phyloP scores from a whole-genome alignment of 2,329 filamentous ascomycete genomes.

The Talaromyces sp. region DNA sequence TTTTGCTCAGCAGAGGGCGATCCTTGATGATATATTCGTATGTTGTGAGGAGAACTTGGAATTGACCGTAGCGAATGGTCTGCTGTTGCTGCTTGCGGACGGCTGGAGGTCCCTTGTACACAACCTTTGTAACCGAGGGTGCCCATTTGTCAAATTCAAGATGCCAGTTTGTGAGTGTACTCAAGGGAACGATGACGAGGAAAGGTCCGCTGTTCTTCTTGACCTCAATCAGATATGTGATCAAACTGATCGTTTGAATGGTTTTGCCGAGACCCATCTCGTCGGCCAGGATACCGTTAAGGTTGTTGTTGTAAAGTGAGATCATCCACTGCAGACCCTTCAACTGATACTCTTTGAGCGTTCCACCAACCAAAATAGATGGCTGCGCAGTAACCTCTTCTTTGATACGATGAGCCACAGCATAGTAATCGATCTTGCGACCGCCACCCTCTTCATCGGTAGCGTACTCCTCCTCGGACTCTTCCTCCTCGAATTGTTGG shows the following conservation, averaged over 20 bases:
- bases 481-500: conserved; percentile 55
- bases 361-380: conserved; percentile 82
- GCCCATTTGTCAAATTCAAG: conserved; percentile 99
- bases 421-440: conserved; percentile 96
- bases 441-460: conserved; percentile 55
- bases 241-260: conserved; percentile 96
- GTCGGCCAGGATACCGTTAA: conserved; percentile 96
- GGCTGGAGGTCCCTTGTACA: conserved; percentile 94
- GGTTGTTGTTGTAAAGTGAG: conserved; percentile 98
- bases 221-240: conserved; percentile 94
- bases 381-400: conserved; percentile 86
- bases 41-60: conserved; percentile 94
- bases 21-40: conserved; percentile 99
- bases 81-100: conserved; percentile 86
- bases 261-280: conserved; percentile 99
- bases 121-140: conserved; percentile 76
- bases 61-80: conserved; percentile 87
- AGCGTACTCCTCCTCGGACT: conserved; percentile 60
- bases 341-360: conserved; percentile 93
- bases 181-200: conserved; percentile 92
- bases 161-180: conserved; percentile 98
- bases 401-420: conserved; percentile 91
- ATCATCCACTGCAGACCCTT: conserved; percentile 99
- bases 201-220: conserved; percentile 91
- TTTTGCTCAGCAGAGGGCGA: conserved; percentile 88